Conservation (phyloP, 805 yeast species). For the Ogataea dorogensis region DNA sequence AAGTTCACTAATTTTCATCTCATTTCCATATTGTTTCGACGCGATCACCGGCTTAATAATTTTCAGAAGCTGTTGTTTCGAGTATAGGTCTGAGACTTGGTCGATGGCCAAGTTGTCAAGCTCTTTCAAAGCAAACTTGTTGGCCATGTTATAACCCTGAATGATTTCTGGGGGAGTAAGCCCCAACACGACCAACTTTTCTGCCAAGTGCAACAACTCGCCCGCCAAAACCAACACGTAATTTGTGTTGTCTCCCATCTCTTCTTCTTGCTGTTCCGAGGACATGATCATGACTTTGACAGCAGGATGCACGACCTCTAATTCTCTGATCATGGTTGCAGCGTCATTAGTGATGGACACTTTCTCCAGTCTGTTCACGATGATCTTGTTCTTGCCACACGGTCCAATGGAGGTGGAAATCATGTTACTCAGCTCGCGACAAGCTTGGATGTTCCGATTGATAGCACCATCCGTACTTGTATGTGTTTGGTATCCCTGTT, state of each 20-base stretch:
- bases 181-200: conserved; percentile 79
- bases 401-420: conserved; percentile 96
- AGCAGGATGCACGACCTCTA: conserved; percentile 96
- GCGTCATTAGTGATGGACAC: conserved; percentile 94
- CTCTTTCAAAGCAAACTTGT: conserved; percentile 64
- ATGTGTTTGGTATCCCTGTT: conserved; percentile 89
- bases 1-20: conserved; percentile 69
- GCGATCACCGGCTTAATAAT: conserved; percentile 85
- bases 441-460: conserved; percentile 87
- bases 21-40: conserved; percentile 90
- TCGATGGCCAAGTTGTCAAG: conserved; percentile 66
- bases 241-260: conserved; percentile 96
- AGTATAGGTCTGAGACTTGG: conserved; percentile 54
- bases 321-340: conserved; percentile 92
- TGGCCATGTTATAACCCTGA: conserved; percentile 91
- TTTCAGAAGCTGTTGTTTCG: conserved; percentile 58
- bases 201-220: conserved; percentile 82
- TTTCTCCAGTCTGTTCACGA: conserved; percentile 83
- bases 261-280: conserved; percentile 92
- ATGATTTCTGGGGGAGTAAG: conserved; percentile 88
- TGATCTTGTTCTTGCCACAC: conserved; percentile 93
- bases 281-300: conserved; percentile 96
- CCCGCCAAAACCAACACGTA: conserved; percentile 91
- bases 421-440: conserved; percentile 88
- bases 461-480: conserved; percentile 93